Conservation (phyloP, 495 filamentous ascomycete genomes). For the Lichina pygmaea region DNA sequence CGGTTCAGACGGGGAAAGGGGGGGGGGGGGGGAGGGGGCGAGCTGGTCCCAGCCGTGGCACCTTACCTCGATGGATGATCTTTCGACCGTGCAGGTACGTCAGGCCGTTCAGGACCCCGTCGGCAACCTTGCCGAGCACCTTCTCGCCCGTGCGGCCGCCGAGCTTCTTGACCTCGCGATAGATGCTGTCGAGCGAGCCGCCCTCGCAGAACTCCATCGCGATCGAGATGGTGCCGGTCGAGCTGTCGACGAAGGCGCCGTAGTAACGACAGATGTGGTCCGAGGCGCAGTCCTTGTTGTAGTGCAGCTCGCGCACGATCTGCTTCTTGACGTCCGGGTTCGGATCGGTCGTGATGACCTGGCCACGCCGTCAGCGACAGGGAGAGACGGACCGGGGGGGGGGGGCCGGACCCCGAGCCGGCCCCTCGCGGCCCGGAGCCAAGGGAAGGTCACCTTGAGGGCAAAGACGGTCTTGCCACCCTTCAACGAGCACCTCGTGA, state of each 20-base stretch:
- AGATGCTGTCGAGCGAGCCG: slow-evolving; percentile 81
- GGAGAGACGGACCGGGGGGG: neutral
- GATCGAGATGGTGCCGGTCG: slow-evolving; percentile 83
- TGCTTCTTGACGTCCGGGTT: slow-evolving; percentile 96
- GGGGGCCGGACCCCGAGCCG: neutral
- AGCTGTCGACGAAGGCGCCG: slow-evolving; percentile 81
- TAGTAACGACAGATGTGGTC: slow-evolving; percentile 93
- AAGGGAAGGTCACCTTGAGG: slow-evolving; percentile 41
- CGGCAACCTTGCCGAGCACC: slow-evolving; percentile 90
- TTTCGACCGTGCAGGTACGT: slow-evolving; percentile 91
- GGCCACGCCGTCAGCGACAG: neutral
- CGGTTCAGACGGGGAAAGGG: neutral
- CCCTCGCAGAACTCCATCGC: slow-evolving; percentile 99
- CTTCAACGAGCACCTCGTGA: slow-evolving; percentile 69
- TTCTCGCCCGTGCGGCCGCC: slow-evolving; percentile 92
- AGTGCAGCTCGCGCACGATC: slow-evolving; percentile 79
- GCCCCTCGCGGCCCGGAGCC: neutral
- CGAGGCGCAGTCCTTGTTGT: slow-evolving; percentile 90
- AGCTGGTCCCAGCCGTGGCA: no score
- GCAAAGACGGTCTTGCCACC: slow-evolving; percentile 88
- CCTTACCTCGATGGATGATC: slow-evolving; percentile 70
- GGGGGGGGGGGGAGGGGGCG: neutral
- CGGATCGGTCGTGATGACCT: slow-evolving; percentile 96
- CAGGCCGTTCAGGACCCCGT: slow-evolving; percentile 78
- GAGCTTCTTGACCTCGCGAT: slow-evolving; percentile 85